Evolutionary conservation across 2,329 filamentous ascomycete species (phyloP).

Genomic region (Trichoderma koningii): DNA sequence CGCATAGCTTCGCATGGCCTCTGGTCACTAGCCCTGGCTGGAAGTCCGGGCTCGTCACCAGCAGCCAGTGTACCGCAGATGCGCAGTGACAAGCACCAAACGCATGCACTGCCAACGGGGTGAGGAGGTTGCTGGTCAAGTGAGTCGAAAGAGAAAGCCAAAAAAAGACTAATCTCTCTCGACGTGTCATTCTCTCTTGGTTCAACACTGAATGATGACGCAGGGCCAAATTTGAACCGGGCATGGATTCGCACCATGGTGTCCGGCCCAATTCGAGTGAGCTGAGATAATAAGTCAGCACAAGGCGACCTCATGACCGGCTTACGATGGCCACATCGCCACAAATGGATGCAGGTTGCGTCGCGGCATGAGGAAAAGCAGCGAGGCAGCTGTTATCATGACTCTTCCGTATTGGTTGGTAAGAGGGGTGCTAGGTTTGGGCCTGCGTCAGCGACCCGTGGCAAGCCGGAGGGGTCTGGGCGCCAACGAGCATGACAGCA

Average conservation of each 20-base stretch:
- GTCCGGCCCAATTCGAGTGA: not conserved
- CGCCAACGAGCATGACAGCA: not conserved
- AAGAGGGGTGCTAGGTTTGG: constrained; percentile 9
- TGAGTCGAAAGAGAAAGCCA: not conserved
- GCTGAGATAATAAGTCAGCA: constrained; percentile 12
- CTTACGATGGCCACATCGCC: not conserved
- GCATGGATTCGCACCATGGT: not conserved
- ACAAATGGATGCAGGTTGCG: not conserved
- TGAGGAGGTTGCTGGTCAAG: not conserved
- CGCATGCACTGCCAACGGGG: not conserved
- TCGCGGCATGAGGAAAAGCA: not conserved
- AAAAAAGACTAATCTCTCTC: not conserved
- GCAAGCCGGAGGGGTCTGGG: constrained; percentile 14
- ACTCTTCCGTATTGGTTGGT: not conserved
- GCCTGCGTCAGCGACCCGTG: constrained; percentile 14
- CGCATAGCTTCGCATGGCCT: not conserved
- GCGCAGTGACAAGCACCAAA: not conserved
- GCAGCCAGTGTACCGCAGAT: not conserved
- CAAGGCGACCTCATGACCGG: not conserved
- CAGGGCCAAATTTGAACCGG: not conserved
- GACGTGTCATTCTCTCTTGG: not conserved
- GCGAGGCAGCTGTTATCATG: not conserved
- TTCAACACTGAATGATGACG: not conserved
- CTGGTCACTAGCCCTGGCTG: not conserved
- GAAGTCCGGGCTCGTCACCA: not conserved